Evolutionary conservation across 305 asterid genomes (phyloP), one percentile per base, ranked within the genome.

Genomic region (Fraxinus albicans): DNA sequence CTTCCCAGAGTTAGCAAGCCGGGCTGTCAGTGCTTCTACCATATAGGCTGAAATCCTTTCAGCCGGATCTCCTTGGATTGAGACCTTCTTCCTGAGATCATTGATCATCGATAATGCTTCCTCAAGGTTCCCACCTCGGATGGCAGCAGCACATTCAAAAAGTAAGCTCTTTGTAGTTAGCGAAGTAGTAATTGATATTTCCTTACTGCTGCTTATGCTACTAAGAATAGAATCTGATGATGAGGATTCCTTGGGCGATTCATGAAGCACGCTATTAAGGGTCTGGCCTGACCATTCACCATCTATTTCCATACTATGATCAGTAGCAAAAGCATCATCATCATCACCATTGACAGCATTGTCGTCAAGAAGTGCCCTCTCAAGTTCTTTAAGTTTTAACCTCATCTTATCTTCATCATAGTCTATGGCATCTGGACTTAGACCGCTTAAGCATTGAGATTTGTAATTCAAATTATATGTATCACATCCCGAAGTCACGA

Each of bases 1-100:
- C 81, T 86, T 89, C n/a, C 98, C 99, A 4, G 99, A 94, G 13
- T 91, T 86, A 1, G 94, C 97, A 83, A 96, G 88, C 21, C 98
- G 90, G 17, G 99, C 98, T 3, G 92, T 98, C 31, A 96, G 89
- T 3, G 99, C 99, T 85, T 96, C 99, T 0, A 96, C 98, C 98
- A 94, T 92, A 85, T 96, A 96, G 0, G 99, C 98, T 8, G 98
- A 98, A 79, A 95, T 90, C 77, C 98, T 86, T 72, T 89, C 97
- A 6, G 92, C 79, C 13, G 97, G 99, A 27, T 94, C 98, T 60
- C 98, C 98, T 69, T 92, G 92, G 79, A 96, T 94, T 0, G 99
- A 92, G 83, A 94, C 98, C 84, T 85, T 88, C 69, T 91, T 92
- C 29, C 98, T 89, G 79, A 96, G 96, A 84, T 86, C 83, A 27